These are phyloP conservation scores for Rhinocladiella similis DNA, from an alignment of 2,329 filamentous ascomycete species.

Conservation along the genomic window DNA sequence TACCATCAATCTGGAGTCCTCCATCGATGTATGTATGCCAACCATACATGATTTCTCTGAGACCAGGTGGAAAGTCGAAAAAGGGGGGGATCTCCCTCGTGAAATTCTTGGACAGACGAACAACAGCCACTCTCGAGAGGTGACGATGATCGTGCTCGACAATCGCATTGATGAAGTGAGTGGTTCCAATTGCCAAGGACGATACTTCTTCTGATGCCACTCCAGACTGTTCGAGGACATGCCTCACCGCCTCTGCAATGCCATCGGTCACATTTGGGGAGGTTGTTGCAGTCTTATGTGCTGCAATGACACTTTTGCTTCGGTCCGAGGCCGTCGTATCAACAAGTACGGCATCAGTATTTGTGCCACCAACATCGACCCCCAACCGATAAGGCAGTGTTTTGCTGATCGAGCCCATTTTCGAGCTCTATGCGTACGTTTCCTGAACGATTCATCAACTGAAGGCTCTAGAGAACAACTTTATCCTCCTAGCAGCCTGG, in stretches of 20 bases:
- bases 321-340: neutral
- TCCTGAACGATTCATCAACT: no score
- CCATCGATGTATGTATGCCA: constrained; percentile 51
- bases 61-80: constrained; percentile 47
- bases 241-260: constrained; percentile 39
- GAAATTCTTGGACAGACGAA: constrained; percentile 51
- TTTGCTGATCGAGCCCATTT: constrained; percentile 2
- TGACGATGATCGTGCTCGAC: constrained; percentile 50
- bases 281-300: constrained; percentile 40
- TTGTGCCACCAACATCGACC: neutral
- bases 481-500: no score
- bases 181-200: constrained; percentile 53
- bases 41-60: constrained; percentile 48
- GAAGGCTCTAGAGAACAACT: no score
- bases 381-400: neutral
- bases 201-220: constrained; percentile 36
- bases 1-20: constrained; percentile 43
- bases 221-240: constrained; percentile 36
- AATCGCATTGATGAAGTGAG: constrained; percentile 52
- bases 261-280: constrained; percentile 41
- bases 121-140: constrained; percentile 52
- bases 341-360: neutral
- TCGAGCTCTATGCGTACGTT: neutral
- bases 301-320: constrained; percentile 25
- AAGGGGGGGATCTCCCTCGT: constrained; percentile 52